Base-by-base conservation (phyloP, 2,329 filamentous ascomycete species). In the Shiraia bambusicola region DNA sequence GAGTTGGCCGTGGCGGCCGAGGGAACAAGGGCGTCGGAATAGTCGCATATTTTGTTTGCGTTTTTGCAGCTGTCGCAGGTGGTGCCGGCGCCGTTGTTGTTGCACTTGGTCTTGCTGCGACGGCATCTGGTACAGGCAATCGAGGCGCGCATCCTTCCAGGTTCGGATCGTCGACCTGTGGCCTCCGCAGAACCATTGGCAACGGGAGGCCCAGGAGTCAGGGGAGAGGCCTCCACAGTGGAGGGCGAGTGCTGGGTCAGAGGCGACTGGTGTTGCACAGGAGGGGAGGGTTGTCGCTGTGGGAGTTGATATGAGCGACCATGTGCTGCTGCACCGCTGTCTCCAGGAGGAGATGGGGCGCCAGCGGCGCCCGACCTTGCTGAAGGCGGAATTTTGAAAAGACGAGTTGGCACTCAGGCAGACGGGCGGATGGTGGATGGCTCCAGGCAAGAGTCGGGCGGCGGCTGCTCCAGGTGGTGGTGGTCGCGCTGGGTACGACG, bases 31-130 rank as follows among this genome's bases (percentile, higher is more conserved):
- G 86, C 85, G 12, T 37, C 34, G 28, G 16, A 14, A 65, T 90
- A 89, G 48, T 79, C 79, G 63, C 88, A 93, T 45, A 87, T 80
- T 61, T 86, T 80, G 31, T 83, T 82, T 36, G 81, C 81, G 45
- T 82, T 82, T 61, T 85, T 80, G 65, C 88, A 94, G 10, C 83
- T 82, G 49, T 87, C 82, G 72, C 88, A 94, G 12, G 80, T 81
- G 12, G 82, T 83, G 48, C 80, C 79, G 42, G 84, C 79, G 46
- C 87, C 87, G 54, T 80, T 79, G 69, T 93, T 93, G 67, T 88
- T 82, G 72, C 88, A 94, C 70, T 92, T 92, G 64, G 92, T 88
- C 71, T 93, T 94, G 64, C 86, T 89, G 58, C 82, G 81, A 43
- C 88, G 79, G 64, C 88, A 92, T 50, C 82, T 78, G 47, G 81